phyloP scores from a whole-genome alignment of 805 yeast genomes.

The Saccharomyces mikatae region DNA sequence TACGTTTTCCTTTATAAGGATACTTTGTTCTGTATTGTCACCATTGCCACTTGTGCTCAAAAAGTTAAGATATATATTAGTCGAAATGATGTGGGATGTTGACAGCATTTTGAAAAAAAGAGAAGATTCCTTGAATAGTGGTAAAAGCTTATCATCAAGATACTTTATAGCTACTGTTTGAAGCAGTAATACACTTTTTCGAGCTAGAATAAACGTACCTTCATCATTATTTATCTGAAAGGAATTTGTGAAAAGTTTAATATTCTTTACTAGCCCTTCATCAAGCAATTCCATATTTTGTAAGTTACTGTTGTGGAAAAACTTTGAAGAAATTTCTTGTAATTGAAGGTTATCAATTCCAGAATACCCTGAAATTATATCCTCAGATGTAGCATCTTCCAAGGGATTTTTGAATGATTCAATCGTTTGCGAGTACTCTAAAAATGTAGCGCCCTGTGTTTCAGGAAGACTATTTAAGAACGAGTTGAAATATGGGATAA shows the following conservation, averaged over 20 bases:
- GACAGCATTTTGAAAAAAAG: conserved; percentile 46
- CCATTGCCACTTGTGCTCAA: conserved; percentile 4
- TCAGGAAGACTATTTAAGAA: conserved; percentile 7
- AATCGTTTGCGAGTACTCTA: conserved; percentile 62
- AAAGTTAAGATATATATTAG: conserved; percentile 17
- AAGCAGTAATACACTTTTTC: conserved; percentile 49
- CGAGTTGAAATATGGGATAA: conserved; percentile 11
- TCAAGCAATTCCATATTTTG: conserved; percentile 17
- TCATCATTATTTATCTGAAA: conserved; percentile 8
- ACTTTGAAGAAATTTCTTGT: conserved; percentile 13
- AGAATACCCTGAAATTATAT: conserved; percentile 18
- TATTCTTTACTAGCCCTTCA: conserved; percentile 13
- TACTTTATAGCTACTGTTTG: conserved; percentile 47
- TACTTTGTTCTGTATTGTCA: background rate
- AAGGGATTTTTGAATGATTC: conserved; percentile 67
- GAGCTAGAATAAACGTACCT: conserved; percentile 34
- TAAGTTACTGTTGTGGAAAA: conserved; percentile 12
- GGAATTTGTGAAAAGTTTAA: conserved; percentile 6
- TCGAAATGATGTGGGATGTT: conserved; percentile 31
- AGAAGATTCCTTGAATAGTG: conserved; percentile 54
- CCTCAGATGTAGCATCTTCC: conserved; percentile 34
- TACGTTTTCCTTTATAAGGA: background rate
- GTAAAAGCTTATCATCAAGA: conserved; percentile 48
- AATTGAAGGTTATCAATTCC: conserved; percentile 23
- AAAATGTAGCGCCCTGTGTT: conserved; percentile 19